Conservation (phyloP, 2,329 filamentous ascomycete species). For the Ascochyta viciae-villosae region DNA sequence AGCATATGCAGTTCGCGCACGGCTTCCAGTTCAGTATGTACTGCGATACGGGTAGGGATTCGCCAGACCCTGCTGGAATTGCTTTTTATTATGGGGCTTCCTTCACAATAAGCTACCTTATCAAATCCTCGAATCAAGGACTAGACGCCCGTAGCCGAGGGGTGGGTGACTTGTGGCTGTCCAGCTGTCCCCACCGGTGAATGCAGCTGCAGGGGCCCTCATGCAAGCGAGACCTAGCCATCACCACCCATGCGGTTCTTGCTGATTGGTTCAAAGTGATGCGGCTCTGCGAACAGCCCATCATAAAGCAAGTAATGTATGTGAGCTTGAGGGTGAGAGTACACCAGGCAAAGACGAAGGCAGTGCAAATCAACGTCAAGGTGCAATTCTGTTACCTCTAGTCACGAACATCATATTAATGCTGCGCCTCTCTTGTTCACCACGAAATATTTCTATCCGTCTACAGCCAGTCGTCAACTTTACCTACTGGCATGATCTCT, state of each 20-base stretch:
- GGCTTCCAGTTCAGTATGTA: constrained; percentile 19
- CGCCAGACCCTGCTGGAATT: constrained; percentile 30
- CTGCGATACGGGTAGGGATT: constrained; percentile 35
- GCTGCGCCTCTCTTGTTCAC: constrained; percentile 39
- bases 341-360: constrained; percentile 32
- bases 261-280: constrained; percentile 26
- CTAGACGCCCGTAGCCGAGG: constrained; percentile 30
- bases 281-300: constrained; percentile 45
- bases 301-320: constrained; percentile 42
- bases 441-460: constrained; percentile 7
- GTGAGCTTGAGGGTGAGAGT: constrained; percentile 27
- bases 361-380: constrained; percentile 37
- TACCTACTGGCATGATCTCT: background rate
- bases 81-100: constrained; percentile 35
- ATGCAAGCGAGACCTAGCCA: constrained; percentile 12
- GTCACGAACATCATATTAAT: constrained; percentile 19
- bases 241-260: constrained; percentile 8
- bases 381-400: constrained; percentile 34
- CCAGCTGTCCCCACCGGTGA: constrained; percentile 44
- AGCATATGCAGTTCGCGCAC: constrained; percentile 22
- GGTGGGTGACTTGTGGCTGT: constrained; percentile 37
- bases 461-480: constrained; percentile 18
- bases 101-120: constrained; percentile 29
- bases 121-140: constrained; percentile 30
- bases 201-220: constrained; percentile 17